Percentiles rank a stretch among this genome's conserved stretches.
Conservation (phyloP, 306 rosid species). For the Myrica gale region DNA sequence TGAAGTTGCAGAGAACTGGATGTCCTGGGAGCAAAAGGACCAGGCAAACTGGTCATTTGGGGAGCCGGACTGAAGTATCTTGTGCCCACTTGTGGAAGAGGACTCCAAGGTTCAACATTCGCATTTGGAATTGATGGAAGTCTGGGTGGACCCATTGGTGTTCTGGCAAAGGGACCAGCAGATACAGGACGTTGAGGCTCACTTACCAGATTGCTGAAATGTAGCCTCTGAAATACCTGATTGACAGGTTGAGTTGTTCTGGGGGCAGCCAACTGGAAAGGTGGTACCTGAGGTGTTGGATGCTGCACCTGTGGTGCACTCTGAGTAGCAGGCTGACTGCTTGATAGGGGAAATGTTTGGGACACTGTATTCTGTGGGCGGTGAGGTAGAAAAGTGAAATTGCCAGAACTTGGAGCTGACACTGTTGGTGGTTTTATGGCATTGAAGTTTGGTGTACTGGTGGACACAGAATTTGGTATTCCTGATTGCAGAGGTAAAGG, state of each 20-base stretch:
- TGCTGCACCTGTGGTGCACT: slow-evolving; percentile 41
- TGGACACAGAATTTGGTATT: slow-evolving; percentile 45
- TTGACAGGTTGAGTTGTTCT: slow-evolving; percentile 38
- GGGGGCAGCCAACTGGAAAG: slow-evolving; percentile 43
- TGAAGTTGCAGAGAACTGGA: slow-evolving; percentile 44
- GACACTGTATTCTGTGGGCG: slow-evolving; percentile 45
- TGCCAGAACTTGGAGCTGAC: slow-evolving; percentile 48
- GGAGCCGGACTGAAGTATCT: slow-evolving; percentile 57
- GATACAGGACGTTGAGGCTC: slow-evolving; percentile 43
- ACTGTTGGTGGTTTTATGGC: slow-evolving; percentile 38
- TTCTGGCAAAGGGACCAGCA: slow-evolving; percentile 45
- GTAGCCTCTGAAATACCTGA: slow-evolving; percentile 59
- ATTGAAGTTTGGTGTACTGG: slow-evolving; percentile 33
- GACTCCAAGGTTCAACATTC: slow-evolving; percentile 40
- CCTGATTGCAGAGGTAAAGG: slow-evolving; percentile 52
- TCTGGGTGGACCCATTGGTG: slow-evolving; percentile 44
- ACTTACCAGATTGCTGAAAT: slow-evolving; percentile 40
- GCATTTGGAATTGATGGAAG: slow-evolving; percentile 48
- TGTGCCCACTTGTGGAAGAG: slow-evolving; percentile 47
- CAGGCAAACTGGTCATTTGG: slow-evolving; percentile 42
- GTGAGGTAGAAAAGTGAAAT: slow-evolving; percentile 68
- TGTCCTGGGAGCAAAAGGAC: slow-evolving; percentile 40
- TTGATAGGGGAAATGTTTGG: slow-evolving; percentile 43
- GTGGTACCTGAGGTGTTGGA: slow-evolving; percentile 41
- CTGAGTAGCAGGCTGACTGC: slow-evolving; percentile 40